Base-by-base conservation (phyloP, 2,329 filamentous ascomycete species). In the Piedraia hortae region DNA sequence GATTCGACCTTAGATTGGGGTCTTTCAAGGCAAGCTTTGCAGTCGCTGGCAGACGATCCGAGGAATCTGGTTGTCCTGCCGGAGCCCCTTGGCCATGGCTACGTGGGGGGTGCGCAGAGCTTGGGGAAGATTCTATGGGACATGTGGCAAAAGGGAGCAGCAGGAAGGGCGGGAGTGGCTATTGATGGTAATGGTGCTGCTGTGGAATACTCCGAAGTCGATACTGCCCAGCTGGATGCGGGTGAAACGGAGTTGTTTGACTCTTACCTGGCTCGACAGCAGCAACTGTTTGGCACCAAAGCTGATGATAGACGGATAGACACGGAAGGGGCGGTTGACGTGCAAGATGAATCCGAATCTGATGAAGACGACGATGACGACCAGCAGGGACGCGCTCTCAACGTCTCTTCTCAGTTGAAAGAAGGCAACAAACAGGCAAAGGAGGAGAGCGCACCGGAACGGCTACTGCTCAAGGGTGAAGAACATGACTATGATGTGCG, bases 401-500 rank as follows among this genome's bases (percentile, higher is more conserved):
- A 89, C 31, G 68, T 85, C 4, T 80, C 80, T 1, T 70, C 75
- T 0, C 74, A 75, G 1, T 56, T 91, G 35, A 74, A 71, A 5
- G 77, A 90, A 44, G 66, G 71, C 30, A 36, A 34, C 28, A 65
- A 77, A 28, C 90, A 90, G 43, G 21, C 22, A 10, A 16, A 11
- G 10, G 22, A 73, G 1, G 53, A 89, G 17, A 80, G 65, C 23
- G 80, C 91, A 33, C 75, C 82, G 31, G 85, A 93, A 34, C 91
- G 88, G 33, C 63, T 97, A 21, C 54, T 97, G 6, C 57, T 93
- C 18, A 74, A 85, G 34, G 34, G 35, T 9, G 88, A 80, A 41
- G 66, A 88, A n/a, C 74, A 85, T 41, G 85, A 97, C 44, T 97
- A 74, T 34, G 77, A 91, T 38, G 71, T 91, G 2, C 61, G 77